Conservation (phyloP, 2,329 filamentous ascomycete species). For the Alternaria sp. region DNA sequence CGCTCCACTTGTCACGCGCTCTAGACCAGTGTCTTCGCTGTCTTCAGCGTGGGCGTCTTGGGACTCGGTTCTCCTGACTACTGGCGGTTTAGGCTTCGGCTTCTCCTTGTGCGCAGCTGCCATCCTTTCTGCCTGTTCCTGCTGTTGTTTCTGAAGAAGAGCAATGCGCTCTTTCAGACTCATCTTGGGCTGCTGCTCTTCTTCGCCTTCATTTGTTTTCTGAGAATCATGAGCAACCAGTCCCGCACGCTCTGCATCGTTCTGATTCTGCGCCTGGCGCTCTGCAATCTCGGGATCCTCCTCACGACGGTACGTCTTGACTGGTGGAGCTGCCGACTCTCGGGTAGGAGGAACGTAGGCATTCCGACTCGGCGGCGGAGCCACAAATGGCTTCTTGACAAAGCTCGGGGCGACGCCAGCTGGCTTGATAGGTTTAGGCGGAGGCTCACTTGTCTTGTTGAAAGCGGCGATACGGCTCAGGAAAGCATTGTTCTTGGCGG, state of each 20-base stretch:
- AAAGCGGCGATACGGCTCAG: slow-evolving; percentile 97
- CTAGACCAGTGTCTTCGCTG: slow-evolving; percentile 50
- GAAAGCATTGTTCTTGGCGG: slow-evolving; percentile 88
- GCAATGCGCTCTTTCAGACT: slow-evolving; percentile 97
- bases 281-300: slow-evolving; percentile 77
- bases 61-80: slow-evolving; percentile 70
- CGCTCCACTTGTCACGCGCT: slow-evolving; percentile 48
- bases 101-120: slow-evolving; percentile 86
- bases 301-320: slow-evolving; percentile 84
- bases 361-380: slow-evolving; percentile 91
- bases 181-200: slow-evolving; percentile 86
- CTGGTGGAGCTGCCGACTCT: slow-evolving; percentile 72
- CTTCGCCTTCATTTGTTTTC: slow-evolving; percentile 62
- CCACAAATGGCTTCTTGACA: slow-evolving; percentile 96
- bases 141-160: slow-evolving; percentile 89
- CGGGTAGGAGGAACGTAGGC: slow-evolving; percentile 83
- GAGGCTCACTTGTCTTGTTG: slow-evolving; percentile 87
- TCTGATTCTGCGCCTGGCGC: slow-evolving; percentile 70
- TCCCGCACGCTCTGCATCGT: slow-evolving; percentile 74
- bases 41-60: slow-evolving; percentile 44
- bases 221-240: slow-evolving; percentile 56
- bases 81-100: slow-evolving; percentile 71
- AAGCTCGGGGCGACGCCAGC: slow-evolving; percentile 70
- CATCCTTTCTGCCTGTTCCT: slow-evolving; percentile 85
- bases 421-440: slow-evolving; percentile 90